Evolutionary conservation across 805 yeast species (phyloP), one percentile per base, ranked within the genome.

Genomic region (Myxozyma geophila): DNA sequence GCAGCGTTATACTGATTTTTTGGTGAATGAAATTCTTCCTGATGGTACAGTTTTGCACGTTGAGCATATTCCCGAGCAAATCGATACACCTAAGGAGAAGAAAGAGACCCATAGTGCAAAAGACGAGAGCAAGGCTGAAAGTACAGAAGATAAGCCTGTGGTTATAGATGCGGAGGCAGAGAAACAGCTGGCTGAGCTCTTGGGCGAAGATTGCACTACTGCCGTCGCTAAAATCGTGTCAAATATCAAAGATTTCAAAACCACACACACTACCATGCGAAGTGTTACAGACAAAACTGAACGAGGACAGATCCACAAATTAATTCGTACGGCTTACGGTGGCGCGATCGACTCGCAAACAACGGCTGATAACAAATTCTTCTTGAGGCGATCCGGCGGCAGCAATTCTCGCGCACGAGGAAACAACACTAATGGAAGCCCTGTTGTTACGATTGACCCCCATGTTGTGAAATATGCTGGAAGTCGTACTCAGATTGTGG

Each of bases 21-120:
- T 90, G 73, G 99, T 95, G 51, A 90, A 92, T 75, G 99, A 95
- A 75, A 88, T 95, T 61, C 88, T 81, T 64, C 70, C 77, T 37
- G 77, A 83, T 23, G 96, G 90, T 0, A 76, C 83, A 1, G 96
- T 92, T 1, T 83, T 92, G 12, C 92, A 87, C 74, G 79, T 95
- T 66, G 74, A 77, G 9, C 97, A 92, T 71, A 83, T 85, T 59
- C 97, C 98, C 79, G 81, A 54, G 75, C 80, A 59, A 81, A 77
- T 76, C 8, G 55, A 61, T 21, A 51, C 56, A 17, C 78, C 70
- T 77, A 76, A 67, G 74, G 76, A 74, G 73, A 81, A 72, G 74
- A 71, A 23, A 67, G 70, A 48, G 59, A 66, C 9, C 61, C 50
- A 35, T 67, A 69, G 43, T 59, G 66, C 10, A 62, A 54, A 67